A percentile compares a stretch with the other conserved stretches of the same genome.
Evolutionary conservation across 164 flowering plant species (phyloP).

Genomic region (Berberis vulgaris): DNA sequence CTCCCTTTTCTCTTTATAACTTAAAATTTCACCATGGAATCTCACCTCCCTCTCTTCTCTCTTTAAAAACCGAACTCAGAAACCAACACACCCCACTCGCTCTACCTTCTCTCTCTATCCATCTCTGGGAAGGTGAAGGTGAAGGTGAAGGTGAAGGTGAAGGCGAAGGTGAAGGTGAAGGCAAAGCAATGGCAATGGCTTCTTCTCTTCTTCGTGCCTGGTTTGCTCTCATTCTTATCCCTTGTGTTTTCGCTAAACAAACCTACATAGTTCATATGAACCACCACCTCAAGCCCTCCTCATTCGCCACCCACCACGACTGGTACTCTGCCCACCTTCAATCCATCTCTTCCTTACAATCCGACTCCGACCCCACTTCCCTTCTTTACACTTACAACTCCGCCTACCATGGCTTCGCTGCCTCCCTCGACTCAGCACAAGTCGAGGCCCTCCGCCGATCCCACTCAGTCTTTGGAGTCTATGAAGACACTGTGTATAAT

Average conservation of each 20-base stretch:
- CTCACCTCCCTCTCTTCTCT: no score
- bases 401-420: constrained; percentile 68
- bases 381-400: constrained; percentile 45
- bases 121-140: no score
- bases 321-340: constrained; percentile 57
- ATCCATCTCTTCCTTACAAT: constrained; percentile 27
- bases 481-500: constrained; percentile 45
- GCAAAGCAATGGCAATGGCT: neutral
- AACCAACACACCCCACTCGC: no score
- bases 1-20: no score
- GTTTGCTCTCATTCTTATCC: neutral
- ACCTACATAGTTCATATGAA: constrained; percentile 71
- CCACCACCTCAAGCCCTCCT: constrained; percentile 28
- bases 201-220: neutral
- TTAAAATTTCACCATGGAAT: no score
- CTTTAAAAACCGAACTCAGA: no score
- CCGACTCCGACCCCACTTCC: constrained; percentile 6
- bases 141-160: no score
- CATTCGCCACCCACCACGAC: constrained; percentile 39
- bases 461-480: constrained; percentile 45
- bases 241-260: constrained; percentile 21
- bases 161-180: no score
- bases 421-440: constrained; percentile 39
- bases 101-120: no score
- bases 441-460: constrained; percentile 39